Evolutionary conservation across 176 grass and related monocot species (phyloP), one percentile per base, ranked within the genome.

Genomic region (Oryza meridionalis): DNA sequence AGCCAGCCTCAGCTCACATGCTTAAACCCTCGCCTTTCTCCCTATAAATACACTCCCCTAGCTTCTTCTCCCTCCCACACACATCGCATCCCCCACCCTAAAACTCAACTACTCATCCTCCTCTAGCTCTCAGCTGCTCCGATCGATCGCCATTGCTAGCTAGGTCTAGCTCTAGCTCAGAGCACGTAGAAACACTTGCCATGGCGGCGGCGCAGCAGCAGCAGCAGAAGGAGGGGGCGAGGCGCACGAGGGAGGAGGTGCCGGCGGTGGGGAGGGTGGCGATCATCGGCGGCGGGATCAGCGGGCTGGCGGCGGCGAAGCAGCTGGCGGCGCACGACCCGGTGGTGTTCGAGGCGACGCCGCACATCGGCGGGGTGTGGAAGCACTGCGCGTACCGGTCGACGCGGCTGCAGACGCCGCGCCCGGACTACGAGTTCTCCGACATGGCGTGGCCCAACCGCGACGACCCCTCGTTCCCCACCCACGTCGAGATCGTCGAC

Each of bases 401-500:
- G 13, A 98, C 96, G 24, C 43, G 96, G 64, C 93, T 96, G 66
- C 96, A 98, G 83, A 98, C 96, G 16, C 93, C 96, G 6, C 89
- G 96, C 6, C 85, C 77, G 2, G 91, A 96, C 96, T 98, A 95
- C 80, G 96, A 98, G 83, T 98, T 98, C 91, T 95, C 96, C 51
- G 96, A 96, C 85, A 83, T 88, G 85, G 79, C 85, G 43, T 98
- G 96, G 96, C 64, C 21, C 45, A 85, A 94, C 91, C 89, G 93
- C 75, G 85, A 80, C 7, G 96, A 99, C 87, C 91, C 96, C 1
- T 65, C 91, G 1, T 99, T 99, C 88, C 96, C 96, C 1, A 94
- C 93, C 14, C 81, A 92, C 87, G 7, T 17, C 24, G 96, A 99
- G 88, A 96, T 99, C 81, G 6, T 96, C 6, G 92, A 99, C 3